Evolutionary conservation across 2,329 filamentous ascomycete genomes (phyloP).

Genomic region (Epichloe coenophiala): DNA sequence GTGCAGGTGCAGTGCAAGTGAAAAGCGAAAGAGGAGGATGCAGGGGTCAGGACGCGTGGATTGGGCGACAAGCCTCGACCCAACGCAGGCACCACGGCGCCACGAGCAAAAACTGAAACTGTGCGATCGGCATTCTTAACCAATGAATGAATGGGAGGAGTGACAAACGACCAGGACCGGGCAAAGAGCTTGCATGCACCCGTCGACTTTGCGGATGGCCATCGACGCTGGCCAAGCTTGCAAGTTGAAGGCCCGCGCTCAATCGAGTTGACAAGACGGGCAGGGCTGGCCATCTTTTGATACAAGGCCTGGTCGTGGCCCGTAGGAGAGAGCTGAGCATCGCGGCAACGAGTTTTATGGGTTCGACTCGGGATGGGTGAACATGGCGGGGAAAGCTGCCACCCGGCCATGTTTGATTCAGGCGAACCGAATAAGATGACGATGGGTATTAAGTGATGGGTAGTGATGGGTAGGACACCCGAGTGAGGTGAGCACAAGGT

Average conservation of each 20-base stretch:
- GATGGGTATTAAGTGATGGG: too few relatives aligned
- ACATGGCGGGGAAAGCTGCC: too few relatives aligned
- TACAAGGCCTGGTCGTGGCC: background rate
- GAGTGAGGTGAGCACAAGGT: too few relatives aligned
- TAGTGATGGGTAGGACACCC: too few relatives aligned
- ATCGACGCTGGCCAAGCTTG: too few relatives aligned
- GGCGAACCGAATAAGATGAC: too few relatives aligned
- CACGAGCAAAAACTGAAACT: slow-evolving; percentile 1
- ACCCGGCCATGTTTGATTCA: too few relatives aligned
- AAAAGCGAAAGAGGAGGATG: background rate
- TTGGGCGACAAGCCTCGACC: background rate
- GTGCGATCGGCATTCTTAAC: background rate
- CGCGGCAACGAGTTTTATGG: background rate
- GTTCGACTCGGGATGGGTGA: too few relatives aligned
- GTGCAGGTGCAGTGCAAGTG: too few relatives aligned
- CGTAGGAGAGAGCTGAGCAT: background rate
- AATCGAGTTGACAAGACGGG: too few relatives aligned
- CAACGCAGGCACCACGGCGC: slow-evolving; percentile 1
- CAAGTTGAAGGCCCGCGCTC: too few relatives aligned
- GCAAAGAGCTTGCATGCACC: background rate
- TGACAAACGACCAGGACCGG: background rate
- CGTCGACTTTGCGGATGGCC: too few relatives aligned
- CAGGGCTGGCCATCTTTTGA: background rate
- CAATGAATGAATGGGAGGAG: slow-evolving; percentile 1
- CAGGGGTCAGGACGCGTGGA: background rate